phyloP scores from a whole-genome alignment of 2,329 filamentous ascomycete genomes.

The Tolypocladium inflatum region DNA sequence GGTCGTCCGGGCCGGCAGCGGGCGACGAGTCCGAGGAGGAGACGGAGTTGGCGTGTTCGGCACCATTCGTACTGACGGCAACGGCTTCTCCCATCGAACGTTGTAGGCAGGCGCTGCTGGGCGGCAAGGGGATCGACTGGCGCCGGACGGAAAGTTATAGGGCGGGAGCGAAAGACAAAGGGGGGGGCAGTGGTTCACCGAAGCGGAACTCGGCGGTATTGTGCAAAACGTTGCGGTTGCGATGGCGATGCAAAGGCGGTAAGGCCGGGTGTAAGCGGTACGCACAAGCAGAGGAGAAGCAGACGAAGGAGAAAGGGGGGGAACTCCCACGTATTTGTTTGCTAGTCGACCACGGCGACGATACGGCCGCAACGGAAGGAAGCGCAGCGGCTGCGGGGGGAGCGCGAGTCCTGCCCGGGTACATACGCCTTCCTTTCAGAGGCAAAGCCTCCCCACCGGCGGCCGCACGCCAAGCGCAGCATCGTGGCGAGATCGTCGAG shows the following conservation, averaged over 20 bases:
- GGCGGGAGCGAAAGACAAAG: not conserved
- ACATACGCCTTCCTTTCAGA: not conserved
- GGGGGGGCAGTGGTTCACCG: not conserved
- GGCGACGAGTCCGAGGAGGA: conserved; percentile 27
- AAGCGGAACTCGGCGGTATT: not conserved
- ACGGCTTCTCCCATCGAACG: conserved; percentile 33
- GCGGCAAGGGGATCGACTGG: conserved; percentile 2
- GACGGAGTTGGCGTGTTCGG: conserved; percentile 26
- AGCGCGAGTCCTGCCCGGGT: not conserved
- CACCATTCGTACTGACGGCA: conserved; percentile 29
- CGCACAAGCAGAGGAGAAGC: not conserved
- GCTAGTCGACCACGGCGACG: not conserved
- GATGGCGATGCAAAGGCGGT: not conserved
- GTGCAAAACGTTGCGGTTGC: no score
- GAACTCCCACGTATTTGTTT: not conserved
- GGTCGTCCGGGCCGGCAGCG: conserved; percentile 23
- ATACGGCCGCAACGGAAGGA: not conserved
- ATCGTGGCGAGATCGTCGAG: conserved; percentile 12
- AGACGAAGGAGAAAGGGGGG: not conserved
- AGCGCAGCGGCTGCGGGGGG: conserved; percentile 2
- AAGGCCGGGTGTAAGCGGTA: not conserved
- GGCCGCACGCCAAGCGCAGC: not conserved
- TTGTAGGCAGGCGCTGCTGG: conserved; percentile 1
- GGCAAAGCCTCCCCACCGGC: not conserved
- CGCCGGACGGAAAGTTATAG: not conserved